Base-by-base conservation (phyloP, 345 rosid species). In the Aethionema arabicum region DNA sequence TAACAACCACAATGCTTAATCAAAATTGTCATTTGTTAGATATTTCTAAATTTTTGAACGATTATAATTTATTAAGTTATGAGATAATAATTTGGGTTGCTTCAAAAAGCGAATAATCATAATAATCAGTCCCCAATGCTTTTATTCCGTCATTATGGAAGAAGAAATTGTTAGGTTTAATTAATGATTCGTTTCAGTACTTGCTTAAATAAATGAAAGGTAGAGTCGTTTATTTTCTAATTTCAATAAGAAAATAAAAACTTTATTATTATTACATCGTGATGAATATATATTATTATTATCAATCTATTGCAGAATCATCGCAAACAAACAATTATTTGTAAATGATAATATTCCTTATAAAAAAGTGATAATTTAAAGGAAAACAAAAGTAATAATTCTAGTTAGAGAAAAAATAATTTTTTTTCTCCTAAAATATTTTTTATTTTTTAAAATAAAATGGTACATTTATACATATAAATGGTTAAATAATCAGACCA, bases 181-280 rank as follows among this genome's bases (percentile, higher is more conserved):
- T 35, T 56, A 58, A 70, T 63, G 59, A 70, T 70, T 58, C 59
- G 56, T 35, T 27, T 58, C 43, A 21, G 27, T 21, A 58, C 55
- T 71, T 71, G 75, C 75, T 59, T 71, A 45, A 71, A 58, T 9
- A 71, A 52, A 52, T 65, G 70, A 65, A 65, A 71, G 70, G 36
- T 15, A 65, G 12, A 56, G 45, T 62, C 58, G 52, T 40, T 71
- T 33, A 58, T 64, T 51, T 13, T 64, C 60, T 63, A 35, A 56
- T 36, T 27, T 8, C 4, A 44, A 56, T 58, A 11, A 38, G 11
- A 31, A 7, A 48, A 47, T 30, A n/a, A 46, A 55, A 8, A 37
- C 11, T 37, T 6, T 40, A 40, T 6, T 21, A 21, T 21, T 21
- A 21, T 50, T 56, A 41, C 27, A 21, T 21, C 27, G 27, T 21